Evolutionary conservation across 768 basidiomycete species (phyloP), one percentile per base, ranked within the genome.

Genomic region (Roridomyces roridus): DNA sequence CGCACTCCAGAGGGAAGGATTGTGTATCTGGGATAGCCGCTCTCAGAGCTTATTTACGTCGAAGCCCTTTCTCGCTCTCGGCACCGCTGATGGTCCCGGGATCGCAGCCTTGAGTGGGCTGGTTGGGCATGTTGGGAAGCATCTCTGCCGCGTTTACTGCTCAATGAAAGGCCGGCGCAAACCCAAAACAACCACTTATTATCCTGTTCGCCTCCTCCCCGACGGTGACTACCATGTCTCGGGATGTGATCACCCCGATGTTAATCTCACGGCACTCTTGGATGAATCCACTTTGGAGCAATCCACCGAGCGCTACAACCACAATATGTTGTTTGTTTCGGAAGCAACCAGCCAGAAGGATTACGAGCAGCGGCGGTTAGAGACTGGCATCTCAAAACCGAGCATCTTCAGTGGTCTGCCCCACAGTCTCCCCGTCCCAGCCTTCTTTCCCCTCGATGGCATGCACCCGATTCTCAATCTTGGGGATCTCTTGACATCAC

Each of bases 361-460:
- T 24, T 77, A 68, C 47, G 51, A 65, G 12, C 37, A 37, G 6
- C 25, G 36, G 1, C 70, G 74, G 1, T 63, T 59, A 0, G 57
- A 63, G 5, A 75, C 70, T 2, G 74, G 75, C 0, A 63, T 77
- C 15, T 64, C 51, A 0, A 72, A 69, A n/a, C n/a, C n/a, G n/a
- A n/a, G n/a, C n/a, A n/a, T n/a, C n/a, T n/a, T n/a, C n/a, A n/a
- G n/a, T n/a, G 68, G 71, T 0, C 66, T 77, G 10, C 1, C 31
- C 0, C 49, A 37, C 21, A 67, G 40, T 0, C 60, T 73, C 15
- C 55, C 62, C 1, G 14, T 72, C 17, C 72, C 70, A 0, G n/a
- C 48, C 0, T 65, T 51, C 18, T 72, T 68, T 52, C 52, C 54
- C 1, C 55, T 63, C 0, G 71, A 77, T 45, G n/a, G 68, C 8